Evolutionary conservation across 139 green algal genomes (phyloP).

Genomic region (Chlamydomonas incerta): DNA sequence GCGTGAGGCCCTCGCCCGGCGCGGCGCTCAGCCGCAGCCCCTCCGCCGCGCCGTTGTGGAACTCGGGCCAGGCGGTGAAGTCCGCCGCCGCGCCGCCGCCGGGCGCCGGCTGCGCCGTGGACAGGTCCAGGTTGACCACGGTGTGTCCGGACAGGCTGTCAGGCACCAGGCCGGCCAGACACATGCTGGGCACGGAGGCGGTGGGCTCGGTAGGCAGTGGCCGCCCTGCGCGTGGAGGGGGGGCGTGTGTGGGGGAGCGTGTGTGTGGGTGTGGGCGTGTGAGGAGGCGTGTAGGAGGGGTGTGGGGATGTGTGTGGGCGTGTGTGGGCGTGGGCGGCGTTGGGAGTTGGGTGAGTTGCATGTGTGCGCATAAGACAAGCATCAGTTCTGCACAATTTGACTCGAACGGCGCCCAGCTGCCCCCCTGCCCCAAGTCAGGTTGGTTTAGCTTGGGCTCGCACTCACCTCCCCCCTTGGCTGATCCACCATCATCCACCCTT

Average conservation of each 20-base stretch:
- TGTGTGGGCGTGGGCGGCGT: too few relatives aligned
- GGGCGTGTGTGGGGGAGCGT: neutral
- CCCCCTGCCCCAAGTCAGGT: too few relatives aligned
- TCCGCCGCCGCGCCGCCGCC: slow-evolving; percentile 73
- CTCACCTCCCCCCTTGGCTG: too few relatives aligned
- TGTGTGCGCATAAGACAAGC: too few relatives aligned
- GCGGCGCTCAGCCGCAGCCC: slow-evolving; percentile 25
- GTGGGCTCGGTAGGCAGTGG: slow-evolving; percentile 84
- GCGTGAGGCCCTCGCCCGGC: slow-evolving; percentile 59
- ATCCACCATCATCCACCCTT: too few relatives aligned
- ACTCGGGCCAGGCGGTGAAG: slow-evolving; percentile 94
- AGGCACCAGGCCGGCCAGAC: slow-evolving; percentile 68
- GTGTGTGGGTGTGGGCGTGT: too few relatives aligned
- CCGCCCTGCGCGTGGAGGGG: slow-evolving; percentile 1
- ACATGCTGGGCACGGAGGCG: slow-evolving; percentile 61
- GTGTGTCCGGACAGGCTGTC: slow-evolving; percentile 60
- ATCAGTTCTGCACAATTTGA: too few relatives aligned
- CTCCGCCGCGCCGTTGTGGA: slow-evolving; percentile 89
- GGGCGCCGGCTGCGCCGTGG: slow-evolving; percentile 55
- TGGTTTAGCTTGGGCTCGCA: too few relatives aligned
- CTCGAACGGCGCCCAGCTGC: too few relatives aligned
- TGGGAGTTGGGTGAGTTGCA: too few relatives aligned
- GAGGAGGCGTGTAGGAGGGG: too few relatives aligned
- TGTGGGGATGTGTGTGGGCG: too few relatives aligned
- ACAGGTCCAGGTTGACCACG: slow-evolving; percentile 84